Conservation (phyloP, 306 rosid species). For the Prunus salicina region DNA sequence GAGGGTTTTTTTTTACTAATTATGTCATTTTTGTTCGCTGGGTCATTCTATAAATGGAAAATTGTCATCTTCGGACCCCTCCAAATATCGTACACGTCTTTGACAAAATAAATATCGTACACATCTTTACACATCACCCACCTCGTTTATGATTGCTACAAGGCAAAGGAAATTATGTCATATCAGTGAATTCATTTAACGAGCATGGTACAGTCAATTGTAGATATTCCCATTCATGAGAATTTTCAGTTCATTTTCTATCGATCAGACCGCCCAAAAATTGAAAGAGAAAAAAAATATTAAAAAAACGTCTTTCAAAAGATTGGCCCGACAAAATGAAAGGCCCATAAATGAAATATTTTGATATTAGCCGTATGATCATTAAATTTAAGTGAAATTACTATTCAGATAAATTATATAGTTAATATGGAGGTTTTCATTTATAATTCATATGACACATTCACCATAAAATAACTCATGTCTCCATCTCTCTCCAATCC, state of each 20-base stretch:
- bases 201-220: not conserved
- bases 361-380: too few relatives aligned
- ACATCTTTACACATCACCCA: conserved; percentile 4
- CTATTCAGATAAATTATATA: too few relatives aligned
- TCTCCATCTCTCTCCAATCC: too few relatives aligned
- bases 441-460: too few relatives aligned
- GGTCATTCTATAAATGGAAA: conserved; percentile 11
- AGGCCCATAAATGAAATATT: too few relatives aligned
- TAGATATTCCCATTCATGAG: not conserved
- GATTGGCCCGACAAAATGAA: too few relatives aligned
- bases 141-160: not conserved
- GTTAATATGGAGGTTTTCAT: too few relatives aligned
- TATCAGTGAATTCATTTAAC: not conserved
- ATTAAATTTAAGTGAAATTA: too few relatives aligned
- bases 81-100: not conserved
- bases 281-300: too few relatives aligned
- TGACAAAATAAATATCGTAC: not conserved
- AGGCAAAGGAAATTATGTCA: conserved; percentile 4
- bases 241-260: not conserved
- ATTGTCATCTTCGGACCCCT: not conserved
- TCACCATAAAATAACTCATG: too few relatives aligned
- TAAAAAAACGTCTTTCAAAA: not conserved
- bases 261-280: not conserved
- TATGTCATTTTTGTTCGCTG: too few relatives aligned
- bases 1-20: not conserved